phyloP scores from a whole-genome alignment of 2,329 filamentous ascomycete species.

The Pseudomassariella vexata region DNA sequence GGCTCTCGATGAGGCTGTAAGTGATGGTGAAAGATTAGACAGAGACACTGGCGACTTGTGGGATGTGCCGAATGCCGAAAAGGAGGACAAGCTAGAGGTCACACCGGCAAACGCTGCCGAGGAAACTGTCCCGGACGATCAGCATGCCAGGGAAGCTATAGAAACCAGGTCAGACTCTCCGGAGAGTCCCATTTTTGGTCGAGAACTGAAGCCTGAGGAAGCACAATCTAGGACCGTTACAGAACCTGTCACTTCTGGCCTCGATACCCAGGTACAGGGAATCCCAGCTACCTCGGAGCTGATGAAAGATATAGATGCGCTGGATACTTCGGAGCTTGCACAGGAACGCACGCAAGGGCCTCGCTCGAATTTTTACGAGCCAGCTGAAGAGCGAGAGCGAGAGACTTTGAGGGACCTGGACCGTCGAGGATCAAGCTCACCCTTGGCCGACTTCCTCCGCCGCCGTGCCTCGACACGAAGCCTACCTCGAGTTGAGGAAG shows the following conservation, averaged over 20 bases:
- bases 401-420: no score
- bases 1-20: constrained; percentile 14
- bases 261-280: constrained; percentile 10
- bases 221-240: no score
- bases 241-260: no score
- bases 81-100: constrained; percentile 7
- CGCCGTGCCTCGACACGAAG: constrained; percentile 27
- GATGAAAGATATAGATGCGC: constrained; percentile 19
- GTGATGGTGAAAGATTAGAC: constrained; percentile 18
- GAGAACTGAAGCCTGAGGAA: constrained; percentile 3
- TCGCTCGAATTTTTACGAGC: no score
- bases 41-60: constrained; percentile 15
- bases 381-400: no score
- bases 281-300: constrained; percentile 11
- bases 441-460: no score
- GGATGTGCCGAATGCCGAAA: constrained; percentile 12
- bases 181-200: constrained; percentile 9
- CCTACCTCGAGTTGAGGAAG: constrained; percentile 47
- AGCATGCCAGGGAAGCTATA: constrained; percentile 7
- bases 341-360: constrained; percentile 7
- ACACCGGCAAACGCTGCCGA: not conserved
- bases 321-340: constrained; percentile 20
- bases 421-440: constrained; percentile 33
- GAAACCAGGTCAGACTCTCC: constrained; percentile 5
- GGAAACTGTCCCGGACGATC: constrained; percentile 5